Percentiles rank a stretch among this genome's conserved stretches.
phyloP scores from a whole-genome alignment of 2,329 filamentous ascomycete genomes.

The Fusarium fujikuroi region DNA sequence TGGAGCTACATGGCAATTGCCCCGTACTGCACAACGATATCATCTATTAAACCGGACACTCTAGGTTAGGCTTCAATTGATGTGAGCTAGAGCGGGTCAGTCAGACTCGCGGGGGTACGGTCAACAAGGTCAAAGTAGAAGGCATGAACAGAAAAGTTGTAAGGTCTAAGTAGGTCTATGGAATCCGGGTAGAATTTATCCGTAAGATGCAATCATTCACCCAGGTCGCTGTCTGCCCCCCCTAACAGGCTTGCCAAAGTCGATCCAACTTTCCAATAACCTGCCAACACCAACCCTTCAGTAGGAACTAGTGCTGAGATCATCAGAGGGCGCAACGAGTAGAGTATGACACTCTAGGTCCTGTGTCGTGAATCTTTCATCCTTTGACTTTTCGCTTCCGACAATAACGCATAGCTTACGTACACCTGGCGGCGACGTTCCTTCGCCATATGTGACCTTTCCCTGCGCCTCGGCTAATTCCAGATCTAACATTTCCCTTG shows the following conservation, averaged over 20 bases:
- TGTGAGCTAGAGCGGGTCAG: no score
- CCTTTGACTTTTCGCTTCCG: not conserved
- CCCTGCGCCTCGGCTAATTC: not conserved
- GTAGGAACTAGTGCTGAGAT: not conserved
- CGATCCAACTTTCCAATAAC: constrained; percentile 8
- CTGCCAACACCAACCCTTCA: constrained; percentile 17
- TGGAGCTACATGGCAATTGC: not conserved
- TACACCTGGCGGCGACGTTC: not conserved
- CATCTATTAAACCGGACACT: not conserved
- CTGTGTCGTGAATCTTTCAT: not conserved
- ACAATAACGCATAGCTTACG: constrained; percentile 9
- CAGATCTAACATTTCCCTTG: not conserved
- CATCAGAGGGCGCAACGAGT: not conserved
- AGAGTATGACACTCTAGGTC: not conserved
- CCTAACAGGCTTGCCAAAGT: not conserved
- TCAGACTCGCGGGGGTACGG: no score
- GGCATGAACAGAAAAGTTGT: no score
- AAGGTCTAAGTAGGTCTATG: no score
- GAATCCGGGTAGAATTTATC: no score
- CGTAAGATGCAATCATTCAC: no score
- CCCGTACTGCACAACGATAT: not conserved
- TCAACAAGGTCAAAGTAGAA: no score
- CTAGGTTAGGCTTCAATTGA: not conserved
- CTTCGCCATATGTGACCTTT: constrained; percentile 10
- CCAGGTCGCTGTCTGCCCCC: no score